Base-by-base conservation (phyloP, 768 basidiomycete species). In the Hygrophoropsis aurantiaca region DNA sequence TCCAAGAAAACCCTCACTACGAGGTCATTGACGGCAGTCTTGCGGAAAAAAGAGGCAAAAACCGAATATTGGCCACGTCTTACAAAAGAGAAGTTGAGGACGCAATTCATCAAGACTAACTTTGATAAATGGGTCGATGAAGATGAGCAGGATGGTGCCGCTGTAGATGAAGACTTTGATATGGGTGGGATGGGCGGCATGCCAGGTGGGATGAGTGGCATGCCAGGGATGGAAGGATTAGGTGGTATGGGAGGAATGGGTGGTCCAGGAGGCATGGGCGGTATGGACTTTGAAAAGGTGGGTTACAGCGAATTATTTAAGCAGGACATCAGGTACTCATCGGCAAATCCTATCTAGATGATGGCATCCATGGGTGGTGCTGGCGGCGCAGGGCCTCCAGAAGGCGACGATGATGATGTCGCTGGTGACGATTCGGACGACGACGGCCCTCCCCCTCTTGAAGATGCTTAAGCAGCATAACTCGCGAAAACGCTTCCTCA, bases 71-170 rank as follows among this genome's bases (percentile, higher is more conserved):
- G 95, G 95, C 90, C 91, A 20, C 81, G 94, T 48, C 74, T 98
- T 42, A 93, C 90, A 39, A 93, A 95, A 68, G 88, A 89, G 50
- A 94, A 93, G 68, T 61, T 80, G 50, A 90, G 80, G 69, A 82
- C 77, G 42, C 73, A 83, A 47, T 94, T 81, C 70, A 72, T 97
- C 68, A 97, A 97, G 79, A 97, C 93, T 37, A 91, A 97, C 68
- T 97, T 97, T 66, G 75, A 75, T 55, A 95, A 90, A 73, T 97
- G 94, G 94, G 87, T 88, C 34, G 94, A 97, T 60, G 94, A 97
- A 72, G 95, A 97, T 62, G 94, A 98, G 65, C 95, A 97, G 70
- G 87, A 90, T 33, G 87, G 75, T 42, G 78, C 69, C 19, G 55
- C 66, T 2, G 60, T 53, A 8, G 49, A 71, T n/a, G 63, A 68